Evolutionary conservation across 1,284 basidiomycete genomes (phyloP).

Genomic region (Exobasidium rhododendri): DNA sequence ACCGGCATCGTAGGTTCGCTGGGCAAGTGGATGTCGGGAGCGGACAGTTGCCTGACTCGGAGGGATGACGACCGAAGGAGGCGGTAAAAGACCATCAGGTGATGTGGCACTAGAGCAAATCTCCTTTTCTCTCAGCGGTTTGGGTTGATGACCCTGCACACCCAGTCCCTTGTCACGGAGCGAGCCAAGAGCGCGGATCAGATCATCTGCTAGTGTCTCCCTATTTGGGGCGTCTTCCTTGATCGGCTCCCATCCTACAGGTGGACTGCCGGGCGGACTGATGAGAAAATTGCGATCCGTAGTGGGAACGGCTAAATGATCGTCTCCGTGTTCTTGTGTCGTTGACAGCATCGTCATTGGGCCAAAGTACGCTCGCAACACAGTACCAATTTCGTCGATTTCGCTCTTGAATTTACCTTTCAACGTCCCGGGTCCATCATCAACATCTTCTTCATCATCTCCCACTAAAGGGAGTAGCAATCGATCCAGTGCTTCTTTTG

Average conservation of each 20-base stretch:
- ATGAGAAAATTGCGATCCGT: conserved; percentile 92
- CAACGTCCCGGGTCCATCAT: neutral
- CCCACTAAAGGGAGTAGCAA: conserved; percentile 39
- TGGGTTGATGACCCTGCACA: conserved; percentile 30
- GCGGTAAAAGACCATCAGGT: neutral
- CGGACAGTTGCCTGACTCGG: conserved; percentile 22
- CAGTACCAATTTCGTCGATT: neutral
- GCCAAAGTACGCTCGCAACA: conserved; percentile 20
- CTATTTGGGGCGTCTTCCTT: conserved; percentile 87
- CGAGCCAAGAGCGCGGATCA: conserved; percentile 61
- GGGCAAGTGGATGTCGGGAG: conserved; percentile 12
- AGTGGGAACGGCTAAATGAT: conserved; percentile 59
- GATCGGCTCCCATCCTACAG: conserved; percentile 91
- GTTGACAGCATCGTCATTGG: conserved; percentile 5
- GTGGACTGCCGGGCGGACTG: conserved; percentile 95
- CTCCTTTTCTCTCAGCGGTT: conserved; percentile 14
- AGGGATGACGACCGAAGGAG: conserved; percentile 5
- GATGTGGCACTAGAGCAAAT: conserved; percentile 15
- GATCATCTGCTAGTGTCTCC: conserved; percentile 80
- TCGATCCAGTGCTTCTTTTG: conserved; percentile 41
- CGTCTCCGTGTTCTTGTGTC: neutral
- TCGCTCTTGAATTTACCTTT: neutral
- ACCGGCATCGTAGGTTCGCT: conserved; percentile 22
- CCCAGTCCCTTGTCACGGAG: conserved; percentile 37
- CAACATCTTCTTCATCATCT: conserved; percentile 15